Evolutionary conservation across 2,329 filamentous ascomycete species (phyloP).

Genomic region (Aurifilum marmelostoma): DNA sequence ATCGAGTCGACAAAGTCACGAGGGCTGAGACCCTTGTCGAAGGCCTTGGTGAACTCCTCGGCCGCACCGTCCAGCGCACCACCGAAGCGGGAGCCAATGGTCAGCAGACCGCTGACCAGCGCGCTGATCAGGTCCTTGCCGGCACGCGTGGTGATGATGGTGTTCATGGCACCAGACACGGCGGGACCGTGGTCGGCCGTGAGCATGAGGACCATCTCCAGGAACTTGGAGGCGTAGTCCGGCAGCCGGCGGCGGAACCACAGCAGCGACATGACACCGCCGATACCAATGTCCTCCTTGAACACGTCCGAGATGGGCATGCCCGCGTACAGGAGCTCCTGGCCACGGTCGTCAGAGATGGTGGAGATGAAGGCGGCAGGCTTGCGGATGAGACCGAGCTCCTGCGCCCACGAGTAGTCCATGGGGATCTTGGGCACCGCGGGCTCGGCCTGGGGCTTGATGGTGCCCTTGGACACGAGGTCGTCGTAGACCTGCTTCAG

Average conservation of each 20-base stretch:
- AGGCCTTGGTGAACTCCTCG: constrained; percentile 97
- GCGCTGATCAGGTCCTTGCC: constrained; percentile 98
- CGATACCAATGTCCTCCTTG: constrained; percentile 97
- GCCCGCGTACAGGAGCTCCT: constrained; percentile 97
- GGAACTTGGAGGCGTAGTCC: constrained; percentile 95
- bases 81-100: constrained; percentile 97
- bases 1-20: constrained; percentile 99
- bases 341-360: constrained; percentile 99
- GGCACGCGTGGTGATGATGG: constrained; percentile 98
- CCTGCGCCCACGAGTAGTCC: constrained; percentile 99
- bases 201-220: constrained; percentile 99
- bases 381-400: constrained; percentile 99
- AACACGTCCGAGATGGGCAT: constrained; percentile 99
- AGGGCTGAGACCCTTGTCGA: constrained; percentile 96
- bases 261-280: constrained; percentile 98
- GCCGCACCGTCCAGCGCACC: constrained; percentile 97
- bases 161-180: constrained; percentile 99
- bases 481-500: constrained; percentile 85
- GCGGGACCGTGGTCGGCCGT: constrained; percentile 98
- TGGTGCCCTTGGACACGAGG: constrained; percentile 81
- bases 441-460: constrained; percentile 86
- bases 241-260: constrained; percentile 99
- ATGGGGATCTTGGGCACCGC: constrained; percentile 98
- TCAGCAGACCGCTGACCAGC: constrained; percentile 93
- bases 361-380: constrained; percentile 99